Conservation (phyloP, 805 yeast species). For the Nakazawaea siamensis region DNA sequence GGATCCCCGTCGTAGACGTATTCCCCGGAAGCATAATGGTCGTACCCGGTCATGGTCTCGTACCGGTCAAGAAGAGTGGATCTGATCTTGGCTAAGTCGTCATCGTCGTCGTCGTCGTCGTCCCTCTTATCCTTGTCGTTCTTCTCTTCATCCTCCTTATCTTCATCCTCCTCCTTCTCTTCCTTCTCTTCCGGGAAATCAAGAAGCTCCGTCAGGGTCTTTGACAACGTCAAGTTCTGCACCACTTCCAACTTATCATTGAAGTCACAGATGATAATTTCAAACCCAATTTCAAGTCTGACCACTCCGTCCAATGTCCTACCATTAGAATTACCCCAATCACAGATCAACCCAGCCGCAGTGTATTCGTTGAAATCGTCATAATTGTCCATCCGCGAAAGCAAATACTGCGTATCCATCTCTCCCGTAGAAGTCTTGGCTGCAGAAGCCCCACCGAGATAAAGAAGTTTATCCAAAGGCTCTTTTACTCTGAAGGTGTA, state of each 20-base stretch:
- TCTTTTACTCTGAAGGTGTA: conserved; percentile 38
- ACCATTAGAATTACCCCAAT: conserved; percentile 42
- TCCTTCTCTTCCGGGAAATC: conserved; percentile 26
- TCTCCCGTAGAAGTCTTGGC: conserved; percentile 48
- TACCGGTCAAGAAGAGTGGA: conserved; percentile 18
- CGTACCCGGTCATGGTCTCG: conserved; percentile 30
- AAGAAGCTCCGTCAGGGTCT: conserved; percentile 24
- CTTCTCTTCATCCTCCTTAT: not conserved
- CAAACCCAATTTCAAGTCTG: conserved; percentile 54
- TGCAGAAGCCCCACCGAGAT: conserved; percentile 66
- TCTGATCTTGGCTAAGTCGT: conserved; percentile 13
- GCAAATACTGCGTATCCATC: conserved; percentile 48
- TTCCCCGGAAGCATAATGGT: conserved; percentile 37
- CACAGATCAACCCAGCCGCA: conserved; percentile 43
- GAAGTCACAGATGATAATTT: conserved; percentile 54
- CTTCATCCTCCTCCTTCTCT: not conserved
- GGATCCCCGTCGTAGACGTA: conserved; percentile 39
- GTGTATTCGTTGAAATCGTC: conserved; percentile 30
- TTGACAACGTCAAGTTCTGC: conserved; percentile 32
- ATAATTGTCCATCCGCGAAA: conserved; percentile 25
- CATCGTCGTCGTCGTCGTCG: conserved; percentile 3
- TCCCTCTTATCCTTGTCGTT: not conserved
- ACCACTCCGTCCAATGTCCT: conserved; percentile 50
- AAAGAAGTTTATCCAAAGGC: conserved; percentile 41
- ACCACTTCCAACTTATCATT: conserved; percentile 37